Percentiles rank a stretch among this genome's conserved stretches.
phyloP scores from a whole-genome alignment of 352 stramenopile species.

The Blastocystis sp. region DNA sequence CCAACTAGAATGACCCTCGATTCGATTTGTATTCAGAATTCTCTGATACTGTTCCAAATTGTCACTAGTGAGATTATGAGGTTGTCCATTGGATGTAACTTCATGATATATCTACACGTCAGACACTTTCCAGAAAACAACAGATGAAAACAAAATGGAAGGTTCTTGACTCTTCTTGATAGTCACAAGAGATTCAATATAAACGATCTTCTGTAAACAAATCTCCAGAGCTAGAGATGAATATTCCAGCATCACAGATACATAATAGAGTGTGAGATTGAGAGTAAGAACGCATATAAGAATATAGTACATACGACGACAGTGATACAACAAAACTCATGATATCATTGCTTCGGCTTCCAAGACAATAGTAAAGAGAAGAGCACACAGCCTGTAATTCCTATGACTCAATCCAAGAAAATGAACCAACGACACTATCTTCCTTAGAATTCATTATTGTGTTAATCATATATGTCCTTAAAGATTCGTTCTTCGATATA shows the following conservation, averaged over 20 bases:
- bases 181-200: background rate
- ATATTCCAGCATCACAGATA: background rate
- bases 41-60: conserved; percentile 18
- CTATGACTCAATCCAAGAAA: background rate
- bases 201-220: conserved; percentile 11
- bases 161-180: conserved; percentile 27
- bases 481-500: background rate
- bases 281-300: background rate
- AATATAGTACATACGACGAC: conserved; percentile 4
- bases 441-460: background rate
- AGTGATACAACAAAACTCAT: conserved; percentile 17
- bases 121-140: background rate
- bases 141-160: background rate
- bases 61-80: background rate
- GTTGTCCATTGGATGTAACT: background rate
- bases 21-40: background rate
- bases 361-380: conserved; percentile 14
- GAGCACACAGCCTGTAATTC: conserved; percentile 15
- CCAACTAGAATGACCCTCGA: background rate
- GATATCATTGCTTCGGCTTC: background rate
- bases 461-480: background rate
- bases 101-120: conserved; percentile 1
- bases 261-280: background rate
- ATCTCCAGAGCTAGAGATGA: conserved; percentile 22
- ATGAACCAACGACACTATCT: background rate